Conservation (phyloP, 2,329 filamentous ascomycete genomes). For the Alternaria infectoria region DNA sequence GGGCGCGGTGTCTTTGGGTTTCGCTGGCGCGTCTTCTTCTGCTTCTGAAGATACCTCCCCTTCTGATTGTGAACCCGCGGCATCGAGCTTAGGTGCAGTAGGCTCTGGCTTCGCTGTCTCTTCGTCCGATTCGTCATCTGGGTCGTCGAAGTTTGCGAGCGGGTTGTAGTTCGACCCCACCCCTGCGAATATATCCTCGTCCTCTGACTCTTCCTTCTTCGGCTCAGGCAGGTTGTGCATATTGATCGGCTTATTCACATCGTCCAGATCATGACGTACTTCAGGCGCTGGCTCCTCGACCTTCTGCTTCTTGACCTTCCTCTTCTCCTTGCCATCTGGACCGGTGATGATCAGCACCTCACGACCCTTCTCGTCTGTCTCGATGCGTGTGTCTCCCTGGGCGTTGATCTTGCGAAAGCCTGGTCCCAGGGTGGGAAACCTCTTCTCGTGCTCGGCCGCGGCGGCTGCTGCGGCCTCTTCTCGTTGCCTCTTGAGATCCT, state of each 20-base stretch:
- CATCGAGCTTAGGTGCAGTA: neutral
- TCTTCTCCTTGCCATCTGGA: constrained; percentile 66
- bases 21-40: constrained; percentile 7
- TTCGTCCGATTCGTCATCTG: constrained; percentile 43
- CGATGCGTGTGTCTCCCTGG: constrained; percentile 59
- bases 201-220: constrained; percentile 53
- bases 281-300: constrained; percentile 41
- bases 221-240: constrained; percentile 44
- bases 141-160: constrained; percentile 59
- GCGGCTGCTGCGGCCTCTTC: constrained; percentile 53
- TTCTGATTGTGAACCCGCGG: neutral
- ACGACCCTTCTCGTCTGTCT: constrained; percentile 61
- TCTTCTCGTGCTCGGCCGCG: constrained; percentile 49
- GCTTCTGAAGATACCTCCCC: neutral
- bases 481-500: constrained; percentile 63
- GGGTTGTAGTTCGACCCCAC: constrained; percentile 67
- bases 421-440: constrained; percentile 57
- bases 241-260: constrained; percentile 53
- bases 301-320: constrained; percentile 63
- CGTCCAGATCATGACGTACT: constrained; percentile 54
- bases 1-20: constrained; percentile 1
- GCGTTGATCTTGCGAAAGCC: constrained; percentile 62
- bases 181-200: constrained; percentile 68
- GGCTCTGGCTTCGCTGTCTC: neutral
- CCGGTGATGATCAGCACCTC: constrained; percentile 67